Evolutionary conservation across 768 basidiomycete genomes (phyloP), one percentile per base, ranked within the genome.

Genomic region (Russula dissimulans): DNA sequence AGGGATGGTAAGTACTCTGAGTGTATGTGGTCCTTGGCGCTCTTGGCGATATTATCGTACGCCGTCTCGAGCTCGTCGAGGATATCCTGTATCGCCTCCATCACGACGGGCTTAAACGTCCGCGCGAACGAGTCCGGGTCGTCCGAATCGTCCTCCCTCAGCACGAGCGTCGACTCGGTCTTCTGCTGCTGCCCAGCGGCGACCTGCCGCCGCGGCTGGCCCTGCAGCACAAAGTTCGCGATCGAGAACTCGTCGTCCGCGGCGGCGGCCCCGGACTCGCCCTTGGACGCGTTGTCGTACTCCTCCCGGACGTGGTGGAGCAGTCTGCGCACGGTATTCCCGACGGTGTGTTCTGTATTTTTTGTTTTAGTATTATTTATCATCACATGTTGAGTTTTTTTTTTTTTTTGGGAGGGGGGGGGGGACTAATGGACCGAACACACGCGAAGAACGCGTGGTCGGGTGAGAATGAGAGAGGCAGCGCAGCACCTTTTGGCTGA

Each of bases 1-100:
- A 14, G n/a, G 57, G 56, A 7, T 4, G 12, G 44, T 1, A 75
- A 91, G 70, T 69, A 97, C 95, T 97, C 94, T n/a, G 94, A 92
- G 71, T 98, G 95, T 61, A 99, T 89, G 70, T 98, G 95, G 71
- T 97, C 94, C 72, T 84, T 89, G 2, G 95, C 92, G 67, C 89
- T 91, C 76, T 91, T 95, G 9, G 91, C 89, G 18, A 98, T 87
- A 67, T 88, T 94, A 66, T 97, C 91, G 67, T 97, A 92, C 1
- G 95, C 95, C 3, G 91, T 94, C 71, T 97, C 95, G 41, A 99
- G 77, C 72, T 99, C 97, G 65, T 97, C 93, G 47, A 97, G 79
- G 17, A 97, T 90, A 69, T 97, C 95, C 69, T 95, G 89, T 54
- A 99, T 95, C 7, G 94, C 97, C 72, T 97, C 93, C 80, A 97